Conservation (phyloP, 2,329 filamentous ascomycete genomes). For the Chaetomiaceae sp. region DNA sequence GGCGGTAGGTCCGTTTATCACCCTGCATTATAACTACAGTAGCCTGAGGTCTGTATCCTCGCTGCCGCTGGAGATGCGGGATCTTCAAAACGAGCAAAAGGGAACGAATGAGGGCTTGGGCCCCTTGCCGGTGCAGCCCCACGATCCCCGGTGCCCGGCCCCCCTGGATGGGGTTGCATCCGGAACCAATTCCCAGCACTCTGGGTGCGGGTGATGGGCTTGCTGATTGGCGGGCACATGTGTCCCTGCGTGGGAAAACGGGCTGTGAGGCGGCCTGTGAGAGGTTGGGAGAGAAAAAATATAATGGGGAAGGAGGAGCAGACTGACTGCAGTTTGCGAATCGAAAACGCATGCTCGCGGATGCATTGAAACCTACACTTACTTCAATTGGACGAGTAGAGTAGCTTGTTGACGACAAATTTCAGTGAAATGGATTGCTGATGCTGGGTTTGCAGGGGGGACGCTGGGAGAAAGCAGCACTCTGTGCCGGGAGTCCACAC, state of each 20-base stretch:
- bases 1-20: no score
- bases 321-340: no score
- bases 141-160: not conserved
- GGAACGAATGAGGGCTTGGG: not conserved
- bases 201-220: slow-evolving; percentile 22
- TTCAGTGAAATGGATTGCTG: not conserved
- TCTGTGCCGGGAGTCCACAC: not conserved
- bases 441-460: not conserved
- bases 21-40: no score
- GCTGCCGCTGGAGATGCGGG: no score
- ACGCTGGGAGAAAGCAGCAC: not conserved
- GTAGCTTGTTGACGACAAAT: no score
- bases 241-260: slow-evolving; percentile 9
- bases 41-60: no score
- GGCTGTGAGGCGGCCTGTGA: slow-evolving; percentile 9
- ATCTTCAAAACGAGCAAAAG: no score
- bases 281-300: slow-evolving; percentile 2
- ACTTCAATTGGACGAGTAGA: no score
- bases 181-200: slow-evolving; percentile 18
- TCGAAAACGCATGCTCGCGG: not conserved
- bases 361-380: no score
- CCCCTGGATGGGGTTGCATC: slow-evolving; percentile 6
- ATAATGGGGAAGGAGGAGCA: not conserved
- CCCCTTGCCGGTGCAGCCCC: slow-evolving; percentile 12
- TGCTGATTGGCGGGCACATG: slow-evolving; percentile 18